phyloP scores from a whole-genome alignment of 345 rosid genomes.

The Salix suchowensis region DNA sequence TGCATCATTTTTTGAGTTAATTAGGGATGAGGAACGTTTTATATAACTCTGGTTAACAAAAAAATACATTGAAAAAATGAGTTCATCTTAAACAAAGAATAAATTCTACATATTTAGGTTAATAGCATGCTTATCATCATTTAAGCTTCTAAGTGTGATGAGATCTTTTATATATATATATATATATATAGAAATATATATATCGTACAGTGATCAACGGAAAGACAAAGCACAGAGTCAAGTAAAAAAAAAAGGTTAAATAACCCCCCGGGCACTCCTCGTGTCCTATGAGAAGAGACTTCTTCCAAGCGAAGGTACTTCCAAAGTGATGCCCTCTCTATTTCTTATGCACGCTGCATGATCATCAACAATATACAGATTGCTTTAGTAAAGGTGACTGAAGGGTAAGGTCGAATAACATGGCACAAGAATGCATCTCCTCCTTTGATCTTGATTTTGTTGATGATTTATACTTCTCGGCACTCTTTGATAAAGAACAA shows the following conservation, averaged over 20 bases:
- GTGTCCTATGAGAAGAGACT: neutral
- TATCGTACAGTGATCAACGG: neutral
- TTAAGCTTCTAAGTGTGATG: too few species aligned
- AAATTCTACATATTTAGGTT: too few species aligned
- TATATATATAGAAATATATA: too few species aligned
- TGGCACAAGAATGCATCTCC: neutral
- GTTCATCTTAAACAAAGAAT: too few species aligned
- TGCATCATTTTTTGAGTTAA: too few species aligned
- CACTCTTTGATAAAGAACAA: constrained; percentile 29
- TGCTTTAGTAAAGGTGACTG: neutral
- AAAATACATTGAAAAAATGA: too few species aligned
- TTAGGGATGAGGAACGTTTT: too few species aligned
- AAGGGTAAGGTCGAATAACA: neutral
- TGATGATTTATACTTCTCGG: constrained; percentile 41
- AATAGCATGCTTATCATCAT: too few species aligned
- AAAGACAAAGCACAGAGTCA: neutral
- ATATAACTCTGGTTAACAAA: too few species aligned
- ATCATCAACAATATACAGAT: neutral
- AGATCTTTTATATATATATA: too few species aligned
- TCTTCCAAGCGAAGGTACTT: neutral
- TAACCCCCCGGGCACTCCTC: neutral
- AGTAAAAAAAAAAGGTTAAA: neutral
- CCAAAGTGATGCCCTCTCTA: neutral
- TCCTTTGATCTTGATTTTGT: constrained; percentile 6
- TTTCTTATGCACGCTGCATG: neutral